Evolutionary conservation across 1,139 yeast species (phyloP).

Genomic region (Yamadazyma triangularis): DNA sequence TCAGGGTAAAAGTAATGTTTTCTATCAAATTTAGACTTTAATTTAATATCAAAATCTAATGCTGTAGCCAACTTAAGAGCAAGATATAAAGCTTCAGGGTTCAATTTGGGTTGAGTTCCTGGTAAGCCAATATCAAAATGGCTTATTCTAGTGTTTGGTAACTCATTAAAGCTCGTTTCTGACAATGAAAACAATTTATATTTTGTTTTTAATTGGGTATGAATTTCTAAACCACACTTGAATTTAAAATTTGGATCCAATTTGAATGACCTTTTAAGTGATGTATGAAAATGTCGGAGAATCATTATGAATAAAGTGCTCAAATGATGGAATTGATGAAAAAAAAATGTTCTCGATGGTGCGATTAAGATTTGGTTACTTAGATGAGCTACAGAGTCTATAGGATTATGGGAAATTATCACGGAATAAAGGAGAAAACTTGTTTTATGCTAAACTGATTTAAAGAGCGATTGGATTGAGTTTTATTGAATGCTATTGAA

Average conservation of each 20-base stretch:
- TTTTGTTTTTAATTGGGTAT: conserved; percentile 76
- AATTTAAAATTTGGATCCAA: conserved; percentile 29
- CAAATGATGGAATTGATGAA: too few relatives aligned
- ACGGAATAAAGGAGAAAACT: too few relatives aligned
- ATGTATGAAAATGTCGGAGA: too few relatives aligned
- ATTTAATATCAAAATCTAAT: conserved; percentile 55
- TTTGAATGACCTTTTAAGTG: too few relatives aligned
- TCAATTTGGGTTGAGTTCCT: conserved; percentile 85
- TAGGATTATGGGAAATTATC: too few relatives aligned
- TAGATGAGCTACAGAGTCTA: too few relatives aligned
- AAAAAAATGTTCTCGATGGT: too few relatives aligned
- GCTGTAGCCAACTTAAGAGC: conserved; percentile 77
- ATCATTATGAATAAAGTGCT: too few relatives aligned
- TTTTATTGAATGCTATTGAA: too few relatives aligned
- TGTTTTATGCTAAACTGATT: too few relatives aligned
- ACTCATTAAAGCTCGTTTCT: conserved; percentile 41
- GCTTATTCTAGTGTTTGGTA: conserved; percentile 70
- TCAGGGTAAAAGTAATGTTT: conserved; percentile 96
- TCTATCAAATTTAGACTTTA: conserved; percentile 71
- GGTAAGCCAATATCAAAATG: conserved; percentile 86
- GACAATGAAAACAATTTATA: conserved; percentile 73
- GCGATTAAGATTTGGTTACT: too few relatives aligned
- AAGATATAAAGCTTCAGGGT: conserved; percentile 66
- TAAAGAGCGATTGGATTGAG: too few relatives aligned
- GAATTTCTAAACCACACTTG: conserved; percentile 90